phyloP scores from a whole-genome alignment of 352 stramenopile species.

The Phytophthora pisi region DNA sequence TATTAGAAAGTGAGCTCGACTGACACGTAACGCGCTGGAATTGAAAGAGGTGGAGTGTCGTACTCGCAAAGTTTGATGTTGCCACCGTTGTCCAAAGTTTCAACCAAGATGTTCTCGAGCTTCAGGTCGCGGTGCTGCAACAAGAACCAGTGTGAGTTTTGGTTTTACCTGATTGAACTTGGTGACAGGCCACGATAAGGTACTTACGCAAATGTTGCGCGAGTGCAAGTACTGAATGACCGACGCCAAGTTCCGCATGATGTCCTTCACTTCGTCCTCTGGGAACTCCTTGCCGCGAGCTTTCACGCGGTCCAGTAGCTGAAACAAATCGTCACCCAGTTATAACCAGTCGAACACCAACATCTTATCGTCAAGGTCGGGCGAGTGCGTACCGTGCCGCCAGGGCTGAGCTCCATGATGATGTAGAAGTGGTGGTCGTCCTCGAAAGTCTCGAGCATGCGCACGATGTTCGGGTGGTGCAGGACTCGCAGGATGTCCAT shows the following conservation, averaged over 20 bases:
- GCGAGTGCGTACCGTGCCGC: conserved; percentile 50
- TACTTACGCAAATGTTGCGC: conserved; percentile 77
- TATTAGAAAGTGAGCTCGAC: too few relatives aligned
- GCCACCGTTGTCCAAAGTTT: conserved; percentile 50
- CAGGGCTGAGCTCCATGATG: conserved; percentile 84
- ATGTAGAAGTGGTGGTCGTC: conserved; percentile 82
- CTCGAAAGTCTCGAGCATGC: conserved; percentile 83
- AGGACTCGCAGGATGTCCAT: conserved; percentile 77
- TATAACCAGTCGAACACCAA: too few relatives aligned
- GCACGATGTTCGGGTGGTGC: conserved; percentile 84
- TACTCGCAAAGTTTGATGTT: conserved; percentile 87
- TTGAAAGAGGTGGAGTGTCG: conserved; percentile 5
- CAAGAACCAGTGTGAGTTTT: too few relatives aligned
- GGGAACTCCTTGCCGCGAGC: conserved; percentile 47
- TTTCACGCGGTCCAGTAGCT: conserved; percentile 75
- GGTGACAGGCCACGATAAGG: neutral
- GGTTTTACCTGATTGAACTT: too few relatives aligned
- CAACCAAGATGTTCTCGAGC: conserved; percentile 84
- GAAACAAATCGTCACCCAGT: neutral
- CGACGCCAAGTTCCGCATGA: conserved; percentile 69
- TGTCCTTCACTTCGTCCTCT: conserved; percentile 60
- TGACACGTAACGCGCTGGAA: too few relatives aligned
- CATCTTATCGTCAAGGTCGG: too few relatives aligned
- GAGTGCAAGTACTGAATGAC: conserved; percentile 84
- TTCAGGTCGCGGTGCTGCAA: conserved; percentile 79